Conservation (phyloP, 352 stramenopile genomes). For the Phytophthora fragariaefolia region DNA sequence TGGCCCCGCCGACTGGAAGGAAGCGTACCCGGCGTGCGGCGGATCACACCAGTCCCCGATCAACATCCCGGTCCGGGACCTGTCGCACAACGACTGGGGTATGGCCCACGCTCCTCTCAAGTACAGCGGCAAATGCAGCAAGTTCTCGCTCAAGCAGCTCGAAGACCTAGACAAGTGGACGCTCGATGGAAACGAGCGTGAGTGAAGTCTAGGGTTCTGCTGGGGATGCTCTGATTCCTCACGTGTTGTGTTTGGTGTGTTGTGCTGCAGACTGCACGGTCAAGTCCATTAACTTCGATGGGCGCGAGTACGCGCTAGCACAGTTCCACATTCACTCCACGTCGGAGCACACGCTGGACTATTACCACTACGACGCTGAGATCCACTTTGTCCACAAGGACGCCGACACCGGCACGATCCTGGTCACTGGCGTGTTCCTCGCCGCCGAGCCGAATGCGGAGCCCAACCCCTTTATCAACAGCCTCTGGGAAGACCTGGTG, state of each 20-base stretch:
- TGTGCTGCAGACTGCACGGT: constrained; percentile 53
- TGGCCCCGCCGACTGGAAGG: constrained; percentile 54
- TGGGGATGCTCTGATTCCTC: background rate
- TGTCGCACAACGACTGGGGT: constrained; percentile 51
- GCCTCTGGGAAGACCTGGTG: constrained; percentile 51
- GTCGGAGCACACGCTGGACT: constrained; percentile 56
- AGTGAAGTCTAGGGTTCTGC: background rate
- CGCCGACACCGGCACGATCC: constrained; percentile 30
- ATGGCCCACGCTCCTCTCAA: constrained; percentile 53
- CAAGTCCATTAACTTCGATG: constrained; percentile 50
- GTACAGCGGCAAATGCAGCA: constrained; percentile 37
- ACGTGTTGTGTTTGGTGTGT: background rate
- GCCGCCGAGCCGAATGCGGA: constrained; percentile 38
- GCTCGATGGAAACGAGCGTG: constrained; percentile 47
- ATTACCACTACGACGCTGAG: constrained; percentile 52
- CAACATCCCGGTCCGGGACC: constrained; percentile 44
- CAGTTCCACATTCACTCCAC: constrained; percentile 63
- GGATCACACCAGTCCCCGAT: constrained; percentile 64
- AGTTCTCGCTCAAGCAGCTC: constrained; percentile 65
- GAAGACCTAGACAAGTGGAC: constrained; percentile 74
- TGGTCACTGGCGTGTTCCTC: constrained; percentile 54
- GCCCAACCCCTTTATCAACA: constrained; percentile 57
- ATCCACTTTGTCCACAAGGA: constrained; percentile 64
- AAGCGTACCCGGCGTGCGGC: constrained; percentile 40
- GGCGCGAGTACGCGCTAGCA: constrained; percentile 52